Evolutionary conservation across 805 yeast genomes (phyloP).

Genomic region (Isabelozyma rhagii): DNA sequence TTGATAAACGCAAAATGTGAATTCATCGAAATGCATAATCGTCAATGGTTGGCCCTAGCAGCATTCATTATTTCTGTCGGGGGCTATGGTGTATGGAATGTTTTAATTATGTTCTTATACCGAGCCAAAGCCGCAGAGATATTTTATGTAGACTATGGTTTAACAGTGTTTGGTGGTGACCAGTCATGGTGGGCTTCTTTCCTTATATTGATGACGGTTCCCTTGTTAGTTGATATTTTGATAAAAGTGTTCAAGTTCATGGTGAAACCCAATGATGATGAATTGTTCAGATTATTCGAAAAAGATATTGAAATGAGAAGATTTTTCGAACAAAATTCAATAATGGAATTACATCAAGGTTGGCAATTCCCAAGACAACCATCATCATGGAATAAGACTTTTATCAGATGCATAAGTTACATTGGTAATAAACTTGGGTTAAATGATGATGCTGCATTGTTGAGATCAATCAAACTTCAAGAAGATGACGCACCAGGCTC

Average conservation of each 20-base stretch:
- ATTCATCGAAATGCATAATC: constrained; percentile 73
- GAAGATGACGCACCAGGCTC: constrained; percentile 29
- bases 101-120: constrained; percentile 70
- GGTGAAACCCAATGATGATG: constrained; percentile 70
- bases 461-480: not conserved
- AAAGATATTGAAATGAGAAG: constrained; percentile 62
- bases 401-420: constrained; percentile 2
- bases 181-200: constrained; percentile 84
- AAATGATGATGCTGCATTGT: not conserved
- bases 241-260: constrained; percentile 54
- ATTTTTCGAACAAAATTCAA: constrained; percentile 70
- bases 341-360: constrained; percentile 69
- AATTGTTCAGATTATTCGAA: constrained; percentile 74
- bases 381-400: constrained; percentile 14
- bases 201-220: constrained; percentile 52
- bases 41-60: constrained; percentile 64
- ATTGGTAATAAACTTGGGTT: constrained; percentile 19
- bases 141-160: constrained; percentile 69
- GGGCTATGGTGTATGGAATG: constrained; percentile 87
- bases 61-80: constrained; percentile 68
- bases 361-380: constrained; percentile 64
- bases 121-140: constrained; percentile 50
- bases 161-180: constrained; percentile 76
- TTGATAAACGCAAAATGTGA: constrained; percentile 77
- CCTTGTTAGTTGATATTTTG: constrained; percentile 64